phyloP scores from a whole-genome alignment of 768 basidiomycete genomes.

The Lentinula boryana region DNA sequence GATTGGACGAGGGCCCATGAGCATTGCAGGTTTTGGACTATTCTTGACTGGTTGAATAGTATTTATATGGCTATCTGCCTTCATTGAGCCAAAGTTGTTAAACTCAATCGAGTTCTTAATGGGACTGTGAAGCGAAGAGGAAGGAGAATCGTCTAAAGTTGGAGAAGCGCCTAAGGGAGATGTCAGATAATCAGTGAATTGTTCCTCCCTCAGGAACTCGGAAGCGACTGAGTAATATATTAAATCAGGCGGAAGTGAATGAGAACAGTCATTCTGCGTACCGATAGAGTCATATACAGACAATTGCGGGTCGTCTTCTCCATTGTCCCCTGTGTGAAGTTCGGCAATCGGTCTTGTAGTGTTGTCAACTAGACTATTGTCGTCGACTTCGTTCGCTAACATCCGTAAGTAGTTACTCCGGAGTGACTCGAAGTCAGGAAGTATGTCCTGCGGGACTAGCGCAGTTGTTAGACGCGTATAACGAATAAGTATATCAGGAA shows the following conservation, averaged over 20 bases:
- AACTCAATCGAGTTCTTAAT: background rate
- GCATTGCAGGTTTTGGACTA: background rate
- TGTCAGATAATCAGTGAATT: background rate
- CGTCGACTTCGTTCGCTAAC: conserved; percentile 33
- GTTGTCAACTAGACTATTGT: conserved; percentile 11
- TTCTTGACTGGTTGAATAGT: conserved; percentile 22
- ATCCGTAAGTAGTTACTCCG: conserved; percentile 63
- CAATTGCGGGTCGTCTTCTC: background rate
- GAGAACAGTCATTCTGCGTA: conserved; percentile 11
- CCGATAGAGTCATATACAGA: conserved; percentile 5
- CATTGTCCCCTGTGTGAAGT: background rate
- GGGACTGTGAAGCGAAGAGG: conserved; percentile 19
- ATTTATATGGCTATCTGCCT: conserved; percentile 24
- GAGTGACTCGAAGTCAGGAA: conserved; percentile 42
- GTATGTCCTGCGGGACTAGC: conserved; percentile 7
- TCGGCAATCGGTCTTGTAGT: conserved; percentile 21
- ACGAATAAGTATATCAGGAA: background rate
- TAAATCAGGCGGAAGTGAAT: background rate
- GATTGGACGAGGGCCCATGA: background rate
- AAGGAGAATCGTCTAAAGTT: conserved; percentile 18
- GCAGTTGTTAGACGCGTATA: background rate
- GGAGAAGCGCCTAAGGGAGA: background rate
- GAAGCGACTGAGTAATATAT: background rate
- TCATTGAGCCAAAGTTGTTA: conserved; percentile 29
- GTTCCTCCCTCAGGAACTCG: background rate